Conservation (phyloP, 768 basidiomycete genomes). For the Roridomyces roridus region DNA sequence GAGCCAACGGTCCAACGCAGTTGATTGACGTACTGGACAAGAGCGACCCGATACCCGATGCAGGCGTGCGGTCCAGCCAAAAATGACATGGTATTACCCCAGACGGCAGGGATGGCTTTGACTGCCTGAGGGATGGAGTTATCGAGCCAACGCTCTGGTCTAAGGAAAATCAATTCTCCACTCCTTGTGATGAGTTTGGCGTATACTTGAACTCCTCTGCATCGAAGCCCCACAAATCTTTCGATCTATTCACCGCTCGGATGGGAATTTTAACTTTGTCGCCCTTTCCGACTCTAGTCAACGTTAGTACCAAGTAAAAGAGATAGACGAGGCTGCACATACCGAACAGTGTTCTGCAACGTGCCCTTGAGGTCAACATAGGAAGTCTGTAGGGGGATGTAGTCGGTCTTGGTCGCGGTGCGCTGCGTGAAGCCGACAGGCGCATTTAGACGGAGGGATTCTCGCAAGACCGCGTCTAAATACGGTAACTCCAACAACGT, state of each 20-base stretch:
- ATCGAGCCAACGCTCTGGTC: constrained; percentile 50
- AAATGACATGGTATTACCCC: constrained; percentile 45
- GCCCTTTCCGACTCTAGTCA: constrained; percentile 28
- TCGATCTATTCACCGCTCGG: constrained; percentile 26
- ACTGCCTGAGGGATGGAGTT: constrained; percentile 30
- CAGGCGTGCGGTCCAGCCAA: constrained; percentile 50
- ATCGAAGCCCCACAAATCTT: constrained; percentile 31
- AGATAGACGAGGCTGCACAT: not conserved
- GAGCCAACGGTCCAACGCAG: not conserved
- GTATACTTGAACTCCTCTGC: constrained; percentile 35
- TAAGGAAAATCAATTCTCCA: constrained; percentile 22
- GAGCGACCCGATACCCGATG: constrained; percentile 50
- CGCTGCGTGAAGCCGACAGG: constrained; percentile 33
- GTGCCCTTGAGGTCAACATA: constrained; percentile 28
- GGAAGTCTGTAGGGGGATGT: constrained; percentile 31
- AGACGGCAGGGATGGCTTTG: constrained; percentile 44
- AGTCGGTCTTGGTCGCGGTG: constrained; percentile 29
- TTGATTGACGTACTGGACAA: constrained; percentile 38
- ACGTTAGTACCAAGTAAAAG: no score
- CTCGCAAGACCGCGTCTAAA: constrained; percentile 45
- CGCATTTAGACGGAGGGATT: constrained; percentile 40
- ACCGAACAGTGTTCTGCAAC: constrained; percentile 28
- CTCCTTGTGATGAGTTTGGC: not conserved
- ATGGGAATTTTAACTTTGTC: constrained; percentile 37
- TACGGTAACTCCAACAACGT: constrained; percentile 49